These are phyloP conservation scores for Candida jianshihensis DNA, from an alignment of 805 yeast species.

Conservation along the genomic window DNA sequence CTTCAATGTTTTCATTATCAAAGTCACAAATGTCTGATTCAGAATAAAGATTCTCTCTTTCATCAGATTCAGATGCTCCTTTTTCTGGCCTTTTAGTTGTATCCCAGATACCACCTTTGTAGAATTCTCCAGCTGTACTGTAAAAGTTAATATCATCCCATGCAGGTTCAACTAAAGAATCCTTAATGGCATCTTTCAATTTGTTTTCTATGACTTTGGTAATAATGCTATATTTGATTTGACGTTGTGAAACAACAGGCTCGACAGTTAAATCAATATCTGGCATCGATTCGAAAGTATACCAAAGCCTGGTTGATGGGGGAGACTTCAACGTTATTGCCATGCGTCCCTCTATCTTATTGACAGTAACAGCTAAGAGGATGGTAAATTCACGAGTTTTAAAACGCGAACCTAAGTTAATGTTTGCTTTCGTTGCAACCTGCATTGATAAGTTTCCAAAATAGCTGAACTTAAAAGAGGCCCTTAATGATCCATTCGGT, in stretches of 20 bases:
- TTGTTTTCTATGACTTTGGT: conserved; percentile 75
- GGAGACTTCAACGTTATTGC: conserved; percentile 73
- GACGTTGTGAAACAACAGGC: conserved; percentile 85
- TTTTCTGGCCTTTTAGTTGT: conserved; percentile 22
- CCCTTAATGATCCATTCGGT: conserved; percentile 70
- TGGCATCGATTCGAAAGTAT: conserved; percentile 77
- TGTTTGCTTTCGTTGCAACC: conserved; percentile 71
- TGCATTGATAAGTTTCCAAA: conserved; percentile 71
- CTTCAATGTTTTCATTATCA: background rate
- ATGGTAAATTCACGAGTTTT: conserved; percentile 69
- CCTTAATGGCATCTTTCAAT: conserved; percentile 71
- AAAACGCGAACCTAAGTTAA: conserved; percentile 71
- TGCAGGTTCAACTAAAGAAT: conserved; percentile 74
- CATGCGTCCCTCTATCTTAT: conserved; percentile 67
- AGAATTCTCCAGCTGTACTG: conserved; percentile 57
- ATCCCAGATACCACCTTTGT: conserved; percentile 94
- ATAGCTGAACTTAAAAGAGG: conserved; percentile 58
- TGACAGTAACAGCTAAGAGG: conserved; percentile 60
- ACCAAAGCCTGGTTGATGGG: conserved; percentile 90
- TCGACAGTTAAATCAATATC: conserved; percentile 67
- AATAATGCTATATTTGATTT: conserved; percentile 68
- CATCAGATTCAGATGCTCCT: conserved; percentile 2
- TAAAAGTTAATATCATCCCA: conserved; percentile 84
- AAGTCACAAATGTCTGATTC: conserved; percentile 1
- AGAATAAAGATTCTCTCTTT: conserved; percentile 2